Base-by-base conservation (phyloP, 805 yeast species). In the Pichia rugopelliculosa region DNA sequence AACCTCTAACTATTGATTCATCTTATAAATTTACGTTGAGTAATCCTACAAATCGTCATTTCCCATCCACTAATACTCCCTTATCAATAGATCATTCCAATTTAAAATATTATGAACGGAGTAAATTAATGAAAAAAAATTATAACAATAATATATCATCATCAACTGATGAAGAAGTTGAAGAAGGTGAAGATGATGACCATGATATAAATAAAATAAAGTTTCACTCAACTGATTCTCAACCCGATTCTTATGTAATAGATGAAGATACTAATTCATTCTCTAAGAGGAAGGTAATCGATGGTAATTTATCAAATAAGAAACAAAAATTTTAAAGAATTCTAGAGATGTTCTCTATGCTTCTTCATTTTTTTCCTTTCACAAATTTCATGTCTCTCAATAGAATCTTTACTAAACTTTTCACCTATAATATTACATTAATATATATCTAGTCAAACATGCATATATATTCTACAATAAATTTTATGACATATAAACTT, bases 1-100 rank as follows among this genome's bases (percentile, higher is more conserved):
- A 25, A n/a, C 3, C 39, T n/a, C 18, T 15, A 9, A 21, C n/a
- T 6, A 18, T 44, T 13, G 54, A 55, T 37, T 47, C 55, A 30
- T 49, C 53, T 36, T 58, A 56, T n/a, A 43, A 51, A 34, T 48
- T 57, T 15, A 41, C 53, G 4, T n/a, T 49, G 3, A 41, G 51
- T 3, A 30, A 54, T 3, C 54, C 58, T 1, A 36, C 61, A 1
- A 55, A 56, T 11, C 58, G 53, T 47, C 61, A 60, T 17, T 65
- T 65, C 46, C 69, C 68, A 11, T 55, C 48, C 5, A 42, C 61
- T 10, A 41, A 48, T 25, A 33, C 50, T 6, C 61, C 58, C 10
- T 37, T 57, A 38, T 37, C 56, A 38, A 39, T 54, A 30, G 40
- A 40, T 23, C 42, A 50, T 42, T 27, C 45, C 44, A 39, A 46